A percentile compares a stretch with the other conserved stretches of the same genome.
phyloP scores from a whole-genome alignment of 305 asterid genomes.

The Fraxinus velutina region DNA sequence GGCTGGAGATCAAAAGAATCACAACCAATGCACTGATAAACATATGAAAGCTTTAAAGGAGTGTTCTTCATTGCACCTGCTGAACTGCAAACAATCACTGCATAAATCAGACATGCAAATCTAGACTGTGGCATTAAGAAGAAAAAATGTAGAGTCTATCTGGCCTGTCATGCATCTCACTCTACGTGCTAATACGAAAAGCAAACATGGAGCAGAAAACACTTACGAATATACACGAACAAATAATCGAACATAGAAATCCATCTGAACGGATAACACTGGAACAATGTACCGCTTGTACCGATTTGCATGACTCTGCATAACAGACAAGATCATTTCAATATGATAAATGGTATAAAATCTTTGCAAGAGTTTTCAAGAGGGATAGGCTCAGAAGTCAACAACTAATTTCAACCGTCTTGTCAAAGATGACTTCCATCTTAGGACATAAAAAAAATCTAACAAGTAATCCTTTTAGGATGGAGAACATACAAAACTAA shows the following conservation, averaged over 20 bases:
- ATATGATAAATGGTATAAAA: not conserved
- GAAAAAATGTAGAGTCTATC: slow-evolving; percentile 1
- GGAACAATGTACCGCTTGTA: slow-evolving; percentile 92
- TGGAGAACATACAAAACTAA: not conserved
- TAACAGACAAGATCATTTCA: not conserved
- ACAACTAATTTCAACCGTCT: not conserved
- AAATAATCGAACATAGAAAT: slow-evolving; percentile 91
- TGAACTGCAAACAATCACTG: slow-evolving; percentile 56
- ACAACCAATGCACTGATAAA: slow-evolving; percentile 88
- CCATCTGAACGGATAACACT: slow-evolving; percentile 88
- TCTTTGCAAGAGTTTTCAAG: not conserved
- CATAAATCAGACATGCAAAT: slow-evolving; percentile 27
- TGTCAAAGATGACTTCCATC: not conserved
- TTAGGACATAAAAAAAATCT: not conserved
- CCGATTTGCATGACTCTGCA: slow-evolving; percentile 98
- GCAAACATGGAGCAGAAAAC: slow-evolving; percentile 21
- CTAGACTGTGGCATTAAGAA: not conserved
- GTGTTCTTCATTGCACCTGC: slow-evolving; percentile 94
- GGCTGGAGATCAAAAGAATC: slow-evolving; percentile 98
- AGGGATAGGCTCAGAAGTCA: not conserved
- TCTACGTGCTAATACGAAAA: not conserved
- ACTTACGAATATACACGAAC: slow-evolving; percentile 89
- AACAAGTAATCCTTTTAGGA: not conserved
- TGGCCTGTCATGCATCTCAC: slow-evolving; percentile 2
- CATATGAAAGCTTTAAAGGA: slow-evolving; percentile 91